phyloP scores from a whole-genome alignment of 1,139 yeast genomes.

The Suhomyces taliae region DNA sequence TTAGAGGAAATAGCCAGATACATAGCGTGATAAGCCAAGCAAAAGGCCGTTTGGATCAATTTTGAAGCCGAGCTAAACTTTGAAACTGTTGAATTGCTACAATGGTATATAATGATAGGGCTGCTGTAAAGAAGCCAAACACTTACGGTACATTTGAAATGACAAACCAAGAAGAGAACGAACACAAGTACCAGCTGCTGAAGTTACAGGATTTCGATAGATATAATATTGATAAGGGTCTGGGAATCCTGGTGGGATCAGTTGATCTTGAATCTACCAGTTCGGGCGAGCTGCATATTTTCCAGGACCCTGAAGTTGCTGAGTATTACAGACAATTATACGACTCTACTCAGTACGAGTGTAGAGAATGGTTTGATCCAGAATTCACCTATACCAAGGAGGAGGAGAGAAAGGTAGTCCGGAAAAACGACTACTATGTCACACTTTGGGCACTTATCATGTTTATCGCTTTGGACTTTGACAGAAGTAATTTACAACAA shows the following conservation, averaged over 20 bases:
- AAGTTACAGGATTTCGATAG: background rate
- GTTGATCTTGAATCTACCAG: constrained; percentile 5
- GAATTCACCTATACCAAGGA: constrained; percentile 43
- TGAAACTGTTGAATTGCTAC: too few species aligned
- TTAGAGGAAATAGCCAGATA: background rate
- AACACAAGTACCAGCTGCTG: background rate
- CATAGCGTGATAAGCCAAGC: constrained; percentile 26
- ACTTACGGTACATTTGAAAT: background rate
- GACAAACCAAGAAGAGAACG: background rate
- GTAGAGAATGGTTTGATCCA: constrained; percentile 45
- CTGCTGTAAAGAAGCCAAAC: background rate
- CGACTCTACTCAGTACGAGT: constrained; percentile 45
- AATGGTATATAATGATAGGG: background rate
- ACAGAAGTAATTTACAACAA: constrained; percentile 50
- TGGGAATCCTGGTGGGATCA: background rate
- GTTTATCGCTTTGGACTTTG: constrained; percentile 53
- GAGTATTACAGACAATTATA: constrained; percentile 40
- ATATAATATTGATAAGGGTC: background rate
- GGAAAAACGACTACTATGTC: constrained; percentile 47
- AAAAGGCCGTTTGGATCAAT: constrained; percentile 42
- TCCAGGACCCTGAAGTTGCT: constrained; percentile 40
- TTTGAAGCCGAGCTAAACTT: too few species aligned
- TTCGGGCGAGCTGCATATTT: constrained; percentile 7
- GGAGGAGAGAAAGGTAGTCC: constrained; percentile 41
- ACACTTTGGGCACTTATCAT: constrained; percentile 49